Evolutionary conservation across 2,329 filamentous ascomycete genomes (phyloP).

Genomic region (Aplosporella prunicola): DNA sequence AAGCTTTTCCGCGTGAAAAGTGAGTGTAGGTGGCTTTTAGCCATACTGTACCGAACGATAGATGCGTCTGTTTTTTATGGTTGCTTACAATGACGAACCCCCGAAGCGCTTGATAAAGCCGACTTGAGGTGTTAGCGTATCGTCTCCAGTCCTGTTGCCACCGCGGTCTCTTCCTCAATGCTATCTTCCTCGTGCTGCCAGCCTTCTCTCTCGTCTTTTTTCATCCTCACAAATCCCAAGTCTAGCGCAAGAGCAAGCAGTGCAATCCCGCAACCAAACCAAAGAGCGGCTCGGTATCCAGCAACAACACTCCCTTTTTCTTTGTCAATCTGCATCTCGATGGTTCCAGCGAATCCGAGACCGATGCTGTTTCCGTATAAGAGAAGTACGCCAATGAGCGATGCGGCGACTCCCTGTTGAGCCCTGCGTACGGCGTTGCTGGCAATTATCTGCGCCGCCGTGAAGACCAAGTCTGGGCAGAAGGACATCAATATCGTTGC

Average conservation of each 20-base stretch:
- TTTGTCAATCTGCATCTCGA: constrained; percentile 21
- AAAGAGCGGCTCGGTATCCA: constrained; percentile 26
- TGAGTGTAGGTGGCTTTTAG: too few relatives aligned
- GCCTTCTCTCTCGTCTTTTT: constrained; percentile 26
- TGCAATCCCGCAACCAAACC: constrained; percentile 24
- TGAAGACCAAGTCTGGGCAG: constrained; percentile 43
- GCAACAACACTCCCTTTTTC: constrained; percentile 13
- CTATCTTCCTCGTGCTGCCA: too few relatives aligned
- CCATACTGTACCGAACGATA: too few relatives aligned
- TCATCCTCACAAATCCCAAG: constrained; percentile 22
- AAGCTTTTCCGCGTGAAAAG: too few relatives aligned
- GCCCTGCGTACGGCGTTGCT: constrained; percentile 41
- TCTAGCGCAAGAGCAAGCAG: constrained; percentile 21
- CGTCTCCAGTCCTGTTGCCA: too few relatives aligned
- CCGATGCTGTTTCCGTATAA: constrained; percentile 36
- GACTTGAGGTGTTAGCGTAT: too few relatives aligned
- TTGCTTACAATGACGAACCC: too few relatives aligned
- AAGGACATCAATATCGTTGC: constrained; percentile 24
- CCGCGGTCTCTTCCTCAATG: too few relatives aligned
- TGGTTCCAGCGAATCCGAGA: constrained; percentile 36
- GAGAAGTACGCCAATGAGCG: constrained; percentile 39
- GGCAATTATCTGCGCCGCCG: constrained; percentile 43
- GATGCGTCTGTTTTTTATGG: too few relatives aligned
- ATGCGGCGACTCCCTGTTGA: constrained; percentile 44
- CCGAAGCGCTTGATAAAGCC: too few relatives aligned